Conservation (phyloP, 2,329 filamentous ascomycete species). For the Ceratocystis eucalypticola region DNA sequence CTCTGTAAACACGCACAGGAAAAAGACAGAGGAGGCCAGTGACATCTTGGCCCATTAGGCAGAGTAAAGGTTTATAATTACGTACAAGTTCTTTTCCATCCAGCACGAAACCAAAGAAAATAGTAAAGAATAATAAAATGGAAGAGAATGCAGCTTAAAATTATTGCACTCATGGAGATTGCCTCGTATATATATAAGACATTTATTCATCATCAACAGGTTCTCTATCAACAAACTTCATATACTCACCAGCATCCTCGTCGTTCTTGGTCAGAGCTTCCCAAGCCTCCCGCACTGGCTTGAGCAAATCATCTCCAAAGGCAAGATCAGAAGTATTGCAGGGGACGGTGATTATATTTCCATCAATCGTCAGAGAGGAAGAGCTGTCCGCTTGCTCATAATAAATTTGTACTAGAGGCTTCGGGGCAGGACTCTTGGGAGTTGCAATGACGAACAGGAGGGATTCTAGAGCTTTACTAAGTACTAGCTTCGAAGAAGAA, state of each 20-base stretch:
- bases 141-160: neutral
- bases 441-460: conserved; percentile 28
- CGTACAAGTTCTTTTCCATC: neutral
- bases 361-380: conserved; percentile 25
- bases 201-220: conserved; percentile 42
- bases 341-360: conserved; percentile 42
- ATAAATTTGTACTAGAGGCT: conserved; percentile 37
- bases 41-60: neutral
- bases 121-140: neutral
- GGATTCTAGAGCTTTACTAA: conserved; percentile 31
- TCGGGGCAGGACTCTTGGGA: conserved; percentile 20
- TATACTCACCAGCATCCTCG: conserved; percentile 42
- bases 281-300: conserved; percentile 59
- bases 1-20: neutral
- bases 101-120: neutral
- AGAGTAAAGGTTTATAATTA: neutral
- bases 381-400: conserved; percentile 39
- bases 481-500: conserved; percentile 26
- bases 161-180: neutral
- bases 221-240: conserved; percentile 68
- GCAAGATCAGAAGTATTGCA: conserved; percentile 50
- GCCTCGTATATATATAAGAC: conserved; percentile 28
- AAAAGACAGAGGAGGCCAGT: neutral
- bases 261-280: conserved; percentile 41
- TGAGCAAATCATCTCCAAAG: conserved; percentile 58